phyloP scores from a whole-genome alignment of 1,139 yeast species.

The Zhuliangozyma parablackwelliae region DNA sequence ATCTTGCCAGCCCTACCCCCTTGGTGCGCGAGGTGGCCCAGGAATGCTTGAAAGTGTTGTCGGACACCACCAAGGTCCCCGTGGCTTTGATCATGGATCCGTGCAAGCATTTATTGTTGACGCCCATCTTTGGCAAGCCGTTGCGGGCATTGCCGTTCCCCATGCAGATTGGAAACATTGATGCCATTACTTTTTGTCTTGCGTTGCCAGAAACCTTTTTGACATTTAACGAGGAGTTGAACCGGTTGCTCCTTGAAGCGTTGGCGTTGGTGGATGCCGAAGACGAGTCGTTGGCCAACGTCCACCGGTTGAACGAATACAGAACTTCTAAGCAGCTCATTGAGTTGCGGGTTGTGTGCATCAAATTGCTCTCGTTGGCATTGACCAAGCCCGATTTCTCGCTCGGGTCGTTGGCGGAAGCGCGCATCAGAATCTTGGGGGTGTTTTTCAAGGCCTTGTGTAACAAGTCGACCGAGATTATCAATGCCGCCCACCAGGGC shows the following conservation, averaged over 20 bases:
- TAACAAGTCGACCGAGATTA: slow-evolving; percentile 79
- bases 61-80: slow-evolving; percentile 66
- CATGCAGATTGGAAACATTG: slow-evolving; percentile 97
- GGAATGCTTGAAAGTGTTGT: slow-evolving; percentile 59
- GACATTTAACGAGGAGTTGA: slow-evolving; percentile 83
- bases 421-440: slow-evolving; percentile 80
- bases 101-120: slow-evolving; percentile 73
- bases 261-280: slow-evolving; percentile 95
- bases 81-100: slow-evolving; percentile 75
- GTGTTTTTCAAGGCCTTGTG: slow-evolving; percentile 93
- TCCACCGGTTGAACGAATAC: slow-evolving; percentile 79
- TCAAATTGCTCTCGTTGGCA: slow-evolving; percentile 76
- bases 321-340: slow-evolving; percentile 84
- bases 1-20: slow-evolving; percentile 82
- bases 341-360: slow-evolving; percentile 85
- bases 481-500: slow-evolving; percentile 91
- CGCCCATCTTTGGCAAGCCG: slow-evolving; percentile 96
- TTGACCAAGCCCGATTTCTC: slow-evolving; percentile 77
- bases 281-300: slow-evolving; percentile 88
- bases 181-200: slow-evolving; percentile 88
- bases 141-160: slow-evolving; percentile 94
- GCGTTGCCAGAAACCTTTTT: slow-evolving; percentile 77
- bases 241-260: slow-evolving; percentile 81
- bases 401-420: slow-evolving; percentile 73
- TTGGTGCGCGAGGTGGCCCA: slow-evolving; percentile 82